phyloP scores from a whole-genome alignment of 805 yeast genomes.

The Lachancea mirantina region DNA sequence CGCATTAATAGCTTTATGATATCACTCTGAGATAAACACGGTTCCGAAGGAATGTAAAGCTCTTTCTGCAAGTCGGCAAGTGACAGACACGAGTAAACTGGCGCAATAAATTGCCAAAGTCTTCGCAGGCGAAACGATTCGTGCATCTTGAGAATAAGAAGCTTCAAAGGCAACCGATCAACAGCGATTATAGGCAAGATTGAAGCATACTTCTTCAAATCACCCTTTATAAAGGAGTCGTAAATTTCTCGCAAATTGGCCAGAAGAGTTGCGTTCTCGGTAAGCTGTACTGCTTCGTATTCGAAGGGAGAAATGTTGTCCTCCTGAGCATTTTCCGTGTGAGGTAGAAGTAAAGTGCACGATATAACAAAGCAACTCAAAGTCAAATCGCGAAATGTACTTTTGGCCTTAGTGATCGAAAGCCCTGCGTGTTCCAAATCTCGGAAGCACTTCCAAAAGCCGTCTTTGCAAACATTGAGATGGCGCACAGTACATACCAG shows the following conservation, averaged over 20 bases:
- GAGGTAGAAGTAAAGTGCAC: constrained; percentile 15
- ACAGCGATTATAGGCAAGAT: constrained; percentile 11
- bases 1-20: constrained; percentile 24
- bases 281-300: constrained; percentile 23
- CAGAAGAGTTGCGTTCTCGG: constrained; percentile 11
- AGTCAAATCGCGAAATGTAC: constrained; percentile 18
- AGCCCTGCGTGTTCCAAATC: constrained; percentile 20
- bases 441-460: constrained; percentile 16
- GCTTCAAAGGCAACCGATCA: constrained; percentile 8
- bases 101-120: constrained; percentile 24
- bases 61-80: constrained; percentile 18
- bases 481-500: too few relatives aligned
- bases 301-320: constrained; percentile 25
- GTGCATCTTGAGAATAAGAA: constrained; percentile 13
- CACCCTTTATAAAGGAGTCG: constrained; percentile 11
- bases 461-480: constrained; percentile 15
- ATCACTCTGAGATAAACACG: constrained; percentile 17
- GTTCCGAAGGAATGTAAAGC: constrained; percentile 10
- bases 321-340: constrained; percentile 6
- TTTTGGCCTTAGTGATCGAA: constrained; percentile 6
- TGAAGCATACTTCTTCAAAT: constrained; percentile 11
- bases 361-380: constrained; percentile 21
- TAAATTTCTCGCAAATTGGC: constrained; percentile 13
- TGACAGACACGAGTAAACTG: constrained; percentile 24
- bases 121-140: constrained; percentile 17